Conservation (phyloP, 75 land plant species). For the Gnetum montanum region DNA sequence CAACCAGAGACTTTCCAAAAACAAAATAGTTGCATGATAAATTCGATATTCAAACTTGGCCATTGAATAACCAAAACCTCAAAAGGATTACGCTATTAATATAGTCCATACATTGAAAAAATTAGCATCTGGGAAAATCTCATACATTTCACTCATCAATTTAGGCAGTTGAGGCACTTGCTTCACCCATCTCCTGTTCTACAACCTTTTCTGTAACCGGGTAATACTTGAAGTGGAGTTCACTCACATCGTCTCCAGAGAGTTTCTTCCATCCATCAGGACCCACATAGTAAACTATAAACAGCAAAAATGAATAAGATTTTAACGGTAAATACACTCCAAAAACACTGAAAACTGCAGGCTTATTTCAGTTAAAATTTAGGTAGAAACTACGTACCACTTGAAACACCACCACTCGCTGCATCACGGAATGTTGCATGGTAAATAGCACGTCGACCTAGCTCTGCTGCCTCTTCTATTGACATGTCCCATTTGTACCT, state of each 20-base stretch:
- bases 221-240: conserved; percentile 82
- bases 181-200: conserved; percentile 81
- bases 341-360: background rate
- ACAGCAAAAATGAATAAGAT: conserved; percentile 1
- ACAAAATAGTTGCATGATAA: too few relatives aligned
- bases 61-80: too few relatives aligned
- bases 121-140: too few relatives aligned
- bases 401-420: conserved; percentile 96
- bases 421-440: conserved; percentile 98
- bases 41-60: too few relatives aligned
- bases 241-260: conserved; percentile 87
- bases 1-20: too few relatives aligned
- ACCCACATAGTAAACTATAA: conserved; percentile 78
- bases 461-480: conserved; percentile 81
- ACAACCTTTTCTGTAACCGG: conserved; percentile 47
- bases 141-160: too few relatives aligned
- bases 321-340: background rate
- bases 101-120: too few relatives aligned
- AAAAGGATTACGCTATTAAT: too few relatives aligned
- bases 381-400: conserved; percentile 40
- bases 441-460: conserved; percentile 85
- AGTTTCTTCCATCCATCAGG: conserved; percentile 87
- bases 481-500: conserved; percentile 79
- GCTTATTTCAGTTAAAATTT: background rate
- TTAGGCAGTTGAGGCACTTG: conserved; percentile 11